Evolutionary conservation across 495 filamentous ascomycete species (phyloP).

Genomic region (Aspergillus hancockii): DNA sequence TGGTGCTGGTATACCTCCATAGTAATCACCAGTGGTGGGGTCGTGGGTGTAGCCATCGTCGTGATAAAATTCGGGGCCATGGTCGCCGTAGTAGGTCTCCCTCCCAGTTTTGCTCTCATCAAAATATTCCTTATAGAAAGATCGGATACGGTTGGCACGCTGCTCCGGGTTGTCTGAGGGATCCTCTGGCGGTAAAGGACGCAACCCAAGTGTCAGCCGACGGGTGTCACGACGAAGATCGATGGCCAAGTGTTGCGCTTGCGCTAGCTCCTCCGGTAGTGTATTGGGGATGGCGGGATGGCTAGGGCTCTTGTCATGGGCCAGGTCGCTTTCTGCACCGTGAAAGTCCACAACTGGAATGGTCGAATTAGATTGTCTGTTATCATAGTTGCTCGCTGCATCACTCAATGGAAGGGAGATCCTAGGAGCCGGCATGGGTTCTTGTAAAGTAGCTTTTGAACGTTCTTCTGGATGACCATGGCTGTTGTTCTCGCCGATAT

Average conservation of each 20-base stretch:
- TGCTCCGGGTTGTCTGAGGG: constrained; percentile 87
- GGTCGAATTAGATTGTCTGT: constrained; percentile 50
- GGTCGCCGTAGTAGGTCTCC: constrained; percentile 67
- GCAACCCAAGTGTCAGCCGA: constrained; percentile 82
- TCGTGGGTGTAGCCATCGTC: constrained; percentile 66
- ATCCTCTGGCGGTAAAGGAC: constrained; percentile 88
- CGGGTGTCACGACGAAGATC: constrained; percentile 59
- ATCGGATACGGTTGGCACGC: constrained; percentile 92
- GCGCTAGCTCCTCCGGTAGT: constrained; percentile 26
- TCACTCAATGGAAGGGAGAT: constrained; percentile 50
- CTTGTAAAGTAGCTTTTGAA: constrained; percentile 31
- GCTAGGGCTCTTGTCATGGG: constrained; percentile 12
- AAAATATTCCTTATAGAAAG: constrained; percentile 99
- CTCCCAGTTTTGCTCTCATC: constrained; percentile 73
- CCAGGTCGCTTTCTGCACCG: constrained; percentile 25
- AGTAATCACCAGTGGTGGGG: constrained; percentile 69
- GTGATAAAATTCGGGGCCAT: constrained; percentile 62
- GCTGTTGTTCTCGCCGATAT: not conserved
- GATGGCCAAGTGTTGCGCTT: constrained; percentile 24
- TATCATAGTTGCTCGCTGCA: constrained; percentile 62
- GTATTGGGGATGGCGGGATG: constrained; percentile 16
- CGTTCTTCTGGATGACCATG: constrained; percentile 20
- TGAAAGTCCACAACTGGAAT: constrained; percentile 36
- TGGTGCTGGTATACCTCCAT: constrained; percentile 61
- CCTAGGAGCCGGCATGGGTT: constrained; percentile 27